Percentiles rank a stretch among this genome's conserved stretches.
Evolutionary conservation across 208 protist genomes (phyloP).

Genomic region (Wallacemonas sp.): DNA sequence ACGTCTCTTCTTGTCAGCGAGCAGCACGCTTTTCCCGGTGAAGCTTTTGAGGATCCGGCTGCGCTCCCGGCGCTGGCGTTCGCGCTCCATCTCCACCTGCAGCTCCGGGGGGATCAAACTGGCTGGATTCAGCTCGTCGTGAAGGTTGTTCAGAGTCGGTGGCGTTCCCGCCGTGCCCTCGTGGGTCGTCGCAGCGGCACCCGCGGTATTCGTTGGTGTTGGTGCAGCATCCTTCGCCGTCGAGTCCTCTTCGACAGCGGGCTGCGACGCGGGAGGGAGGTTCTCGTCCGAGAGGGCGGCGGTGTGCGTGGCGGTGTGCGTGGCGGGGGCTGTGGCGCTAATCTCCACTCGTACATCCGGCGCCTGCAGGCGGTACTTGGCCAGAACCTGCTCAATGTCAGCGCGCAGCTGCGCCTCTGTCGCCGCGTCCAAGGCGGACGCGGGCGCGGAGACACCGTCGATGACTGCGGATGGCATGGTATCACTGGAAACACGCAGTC

Average conservation of each 20-base stretch:
- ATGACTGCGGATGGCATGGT: no score
- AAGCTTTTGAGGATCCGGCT: constrained; percentile 44
- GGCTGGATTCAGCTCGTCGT: background rate
- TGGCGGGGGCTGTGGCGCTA: background rate
- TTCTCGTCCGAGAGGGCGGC: no score
- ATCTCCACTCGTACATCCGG: background rate
- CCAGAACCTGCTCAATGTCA: constrained; percentile 50
- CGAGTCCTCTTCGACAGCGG: no score
- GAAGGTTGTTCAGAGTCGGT: no score
- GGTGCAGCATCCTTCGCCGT: no score
- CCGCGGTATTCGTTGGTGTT: no score
- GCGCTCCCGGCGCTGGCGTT: constrained; percentile 21
- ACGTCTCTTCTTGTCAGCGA: constrained; percentile 40
- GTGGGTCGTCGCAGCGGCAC: no score
- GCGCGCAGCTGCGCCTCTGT: constrained; percentile 24
- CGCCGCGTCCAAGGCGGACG: background rate
- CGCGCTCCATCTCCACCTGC: constrained; percentile 9
- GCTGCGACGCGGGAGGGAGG: no score
- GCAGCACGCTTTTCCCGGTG: constrained; percentile 55
- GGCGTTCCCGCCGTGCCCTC: no score
- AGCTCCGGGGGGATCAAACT: constrained; percentile 7
- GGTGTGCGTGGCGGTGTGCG: background rate
- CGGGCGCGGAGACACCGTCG: no score
- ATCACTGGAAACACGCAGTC: no score
- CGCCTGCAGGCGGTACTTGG: constrained; percentile 10